phyloP scores from a whole-genome alignment of 495 filamentous ascomycete genomes.

The Cudoniella acicularis region DNA sequence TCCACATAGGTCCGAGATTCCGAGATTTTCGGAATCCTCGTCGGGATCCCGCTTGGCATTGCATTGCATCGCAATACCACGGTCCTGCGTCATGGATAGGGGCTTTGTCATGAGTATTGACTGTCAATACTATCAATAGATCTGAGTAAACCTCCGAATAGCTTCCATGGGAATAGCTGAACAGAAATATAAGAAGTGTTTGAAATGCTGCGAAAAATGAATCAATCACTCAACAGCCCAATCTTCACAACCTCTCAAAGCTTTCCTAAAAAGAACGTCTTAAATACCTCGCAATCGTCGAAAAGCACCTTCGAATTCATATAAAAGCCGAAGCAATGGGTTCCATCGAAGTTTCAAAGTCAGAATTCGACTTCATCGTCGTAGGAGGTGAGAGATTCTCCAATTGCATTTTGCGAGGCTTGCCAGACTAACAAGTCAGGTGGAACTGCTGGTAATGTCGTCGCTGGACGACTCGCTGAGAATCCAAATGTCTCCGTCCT shows the following conservation, averaged over 20 bases:
- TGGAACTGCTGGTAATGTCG: conserved; percentile 80
- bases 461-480: conserved; percentile 55
- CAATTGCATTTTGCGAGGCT: neutral
- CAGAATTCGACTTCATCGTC: conserved; percentile 42
- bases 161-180: too few relatives aligned
- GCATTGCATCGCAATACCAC: too few relatives aligned
- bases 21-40: too few relatives aligned
- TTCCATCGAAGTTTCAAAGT: conserved; percentile 9
- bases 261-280: too few relatives aligned
- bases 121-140: neutral
- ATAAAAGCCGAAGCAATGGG: too few relatives aligned
- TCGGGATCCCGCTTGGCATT: too few relatives aligned
- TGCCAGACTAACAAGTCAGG: conserved; percentile 22
- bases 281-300: too few relatives aligned
- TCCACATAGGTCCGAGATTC: too few relatives aligned
- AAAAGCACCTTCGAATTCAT: too few relatives aligned
- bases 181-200: neutral
- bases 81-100: too few relatives aligned
- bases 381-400: conserved; percentile 23
- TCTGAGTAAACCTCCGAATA: neutral
- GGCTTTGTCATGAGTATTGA: too few relatives aligned
- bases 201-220: neutral
- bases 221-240: neutral
- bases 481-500: conserved; percentile 38
- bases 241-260: too few relatives aligned